phyloP scores from a whole-genome alignment of 192 early-diverging fungal genomes.

The Thoreauomyces humboldtii region DNA sequence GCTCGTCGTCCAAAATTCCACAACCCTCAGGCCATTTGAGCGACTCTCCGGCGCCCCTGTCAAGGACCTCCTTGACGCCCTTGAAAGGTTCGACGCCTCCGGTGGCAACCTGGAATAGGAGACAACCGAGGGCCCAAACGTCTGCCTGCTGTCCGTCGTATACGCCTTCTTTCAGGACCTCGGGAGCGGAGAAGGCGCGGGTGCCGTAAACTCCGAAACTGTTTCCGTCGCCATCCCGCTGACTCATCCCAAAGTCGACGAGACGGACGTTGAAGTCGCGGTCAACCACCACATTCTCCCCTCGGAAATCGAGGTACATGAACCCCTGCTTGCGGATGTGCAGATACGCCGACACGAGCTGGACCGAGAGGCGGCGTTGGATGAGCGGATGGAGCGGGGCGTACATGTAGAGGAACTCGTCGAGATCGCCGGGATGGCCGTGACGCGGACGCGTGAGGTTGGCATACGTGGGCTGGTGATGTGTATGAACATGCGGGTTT shows the following conservation, averaged over 20 bases:
- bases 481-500: too few relatives aligned
- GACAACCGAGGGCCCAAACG: slow-evolving; percentile 35
- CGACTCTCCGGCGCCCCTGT: not conserved
- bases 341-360: slow-evolving; percentile 27
- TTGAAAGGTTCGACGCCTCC: slow-evolving; percentile 24
- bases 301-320: slow-evolving; percentile 35
- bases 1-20: not conserved
- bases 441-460: slow-evolving; percentile 26
- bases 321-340: slow-evolving; percentile 3
- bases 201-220: slow-evolving; percentile 25
- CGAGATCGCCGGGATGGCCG: slow-evolving; percentile 33
- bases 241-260: slow-evolving; percentile 37
- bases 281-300: slow-evolving; percentile 31
- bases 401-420: slow-evolving; percentile 36
- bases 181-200: slow-evolving; percentile 21
- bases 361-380: slow-evolving; percentile 27
- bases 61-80: slow-evolving; percentile 11
- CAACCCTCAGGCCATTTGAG: slow-evolving; percentile 17
- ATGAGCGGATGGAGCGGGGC: slow-evolving; percentile 8
- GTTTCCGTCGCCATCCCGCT: not conserved
- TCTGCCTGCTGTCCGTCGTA: slow-evolving; percentile 33
- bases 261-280: slow-evolving; percentile 35
- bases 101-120: slow-evolving; percentile 51
- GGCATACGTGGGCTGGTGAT: slow-evolving; percentile 8
- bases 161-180: slow-evolving; percentile 20